phyloP scores from a whole-genome alignment of 108 stramenopile species.

The Cyclotella sp. region DNA sequence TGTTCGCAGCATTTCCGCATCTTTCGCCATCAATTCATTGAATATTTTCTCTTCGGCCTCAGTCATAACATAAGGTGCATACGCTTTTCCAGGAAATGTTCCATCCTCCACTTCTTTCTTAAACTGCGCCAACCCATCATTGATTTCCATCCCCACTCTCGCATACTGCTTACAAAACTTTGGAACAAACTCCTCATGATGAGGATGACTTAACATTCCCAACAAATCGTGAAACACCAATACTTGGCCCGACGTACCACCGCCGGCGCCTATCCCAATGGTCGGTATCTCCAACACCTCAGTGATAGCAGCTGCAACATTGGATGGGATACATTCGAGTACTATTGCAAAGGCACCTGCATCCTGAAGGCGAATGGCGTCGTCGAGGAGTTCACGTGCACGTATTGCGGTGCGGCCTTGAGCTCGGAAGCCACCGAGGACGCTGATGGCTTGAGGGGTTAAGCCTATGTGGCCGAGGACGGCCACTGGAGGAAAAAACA shows the following conservation, averaged over 20 bases:
- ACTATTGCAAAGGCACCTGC: conserved; percentile 96
- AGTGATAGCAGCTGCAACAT: conserved; percentile 92
- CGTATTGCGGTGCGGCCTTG: conserved; percentile 95
- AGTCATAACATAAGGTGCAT: conserved; percentile 93
- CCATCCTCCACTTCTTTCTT: conserved; percentile 93
- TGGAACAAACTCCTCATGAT: conserved; percentile 96
- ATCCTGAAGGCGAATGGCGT: conserved; percentile 94
- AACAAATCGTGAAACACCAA: conserved; percentile 99
- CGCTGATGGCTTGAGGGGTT: conserved; percentile 96
- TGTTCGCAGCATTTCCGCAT: conserved; percentile 60
- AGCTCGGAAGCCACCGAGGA: conserved; percentile 97
- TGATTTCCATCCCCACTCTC: conserved; percentile 89
- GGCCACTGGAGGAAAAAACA: conserved; percentile 65
- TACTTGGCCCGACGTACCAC: conserved; percentile 90
- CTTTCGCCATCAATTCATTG: conserved; percentile 64
- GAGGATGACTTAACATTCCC: conserved; percentile 96
- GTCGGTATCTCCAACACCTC: conserved; percentile 96
- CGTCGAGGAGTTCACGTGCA: conserved; percentile 87
- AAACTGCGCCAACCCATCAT: conserved; percentile 86
- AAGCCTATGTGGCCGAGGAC: conserved; percentile 98
- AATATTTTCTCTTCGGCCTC: conserved; percentile 70
- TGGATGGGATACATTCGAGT: conserved; percentile 95
- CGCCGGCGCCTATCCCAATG: conserved; percentile 99
- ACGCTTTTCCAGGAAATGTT: conserved; percentile 88
- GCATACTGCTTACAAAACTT: conserved; percentile 98